Base-by-base conservation (phyloP, 1,139 yeast species). In the Blastobotrys raffinosifermentans region DNA sequence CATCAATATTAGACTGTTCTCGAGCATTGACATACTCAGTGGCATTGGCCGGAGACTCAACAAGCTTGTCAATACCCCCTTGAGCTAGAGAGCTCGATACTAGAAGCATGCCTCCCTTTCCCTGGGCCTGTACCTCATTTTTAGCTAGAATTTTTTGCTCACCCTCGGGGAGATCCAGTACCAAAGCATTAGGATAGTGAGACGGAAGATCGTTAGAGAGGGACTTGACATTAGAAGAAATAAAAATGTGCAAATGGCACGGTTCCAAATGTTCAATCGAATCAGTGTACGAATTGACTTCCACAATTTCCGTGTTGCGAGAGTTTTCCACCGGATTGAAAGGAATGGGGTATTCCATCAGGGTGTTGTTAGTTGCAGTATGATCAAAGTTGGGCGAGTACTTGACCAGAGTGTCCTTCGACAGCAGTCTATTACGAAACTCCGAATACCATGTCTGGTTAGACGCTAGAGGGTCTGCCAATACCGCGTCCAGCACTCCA, bases 391-490 rank as follows among this genome's bases (percentile, higher is more conserved):
- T 33, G 9, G 55, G 50, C 4, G 57, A 43, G 42, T 57, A 61
- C 25, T 45, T 43, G 15, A 62, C 48, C n/a, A 60, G 36, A 3
- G 53, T 45, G 40, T 61, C 64, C 43, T 62, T 61, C 4, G 63
- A 47, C 21, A 59, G 46, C 13, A 57, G 48, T 15, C 67, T 42
- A 25, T 50, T 44, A 22, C 41, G 41, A 27, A 61, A 44, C 4
- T 53, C 49, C 19, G 45, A 43, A 36, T 47, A 51, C 67, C 67
- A 62, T 6, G 43, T 37, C 26, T 57, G 55, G 31, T 58, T 58
- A 19, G 58, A 48, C 2, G 59, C 54, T 16, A 62, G 45, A n/a
- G 67, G 67, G 30, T 62, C 67, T 1, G 59, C 57, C 20, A 62
- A 45, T 11, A 59, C 43, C 10, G 58, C 52, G 29, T 61, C 61